Base-by-base conservation (phyloP, 2,329 filamentous ascomycete genomes). In the Helminthosporium solani region DNA sequence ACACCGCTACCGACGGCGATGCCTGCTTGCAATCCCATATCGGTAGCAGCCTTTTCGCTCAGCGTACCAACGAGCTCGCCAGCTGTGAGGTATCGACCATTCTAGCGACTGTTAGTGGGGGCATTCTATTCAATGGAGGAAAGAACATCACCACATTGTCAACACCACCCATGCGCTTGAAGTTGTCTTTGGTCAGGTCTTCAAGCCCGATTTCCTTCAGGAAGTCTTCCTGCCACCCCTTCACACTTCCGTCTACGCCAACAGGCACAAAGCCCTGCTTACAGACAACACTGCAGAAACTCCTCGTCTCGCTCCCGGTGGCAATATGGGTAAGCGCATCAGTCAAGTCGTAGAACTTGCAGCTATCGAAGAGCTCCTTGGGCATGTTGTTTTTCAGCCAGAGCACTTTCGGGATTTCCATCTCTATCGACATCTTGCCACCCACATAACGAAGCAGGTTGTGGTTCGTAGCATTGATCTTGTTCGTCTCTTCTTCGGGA, bases 321-420 rank as follows among this genome's bases (percentile, higher is more conserved):
- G 94, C 94, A 60, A 99, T 77, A 68, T 97, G 91, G 2, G 94
- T 97, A 47, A 99, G 79, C 11, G 90, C 94, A 72, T 99, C 94
- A 0, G 85, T 85, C 62, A 99, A 74, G 66, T 99, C 94, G 71
- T 96, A 99, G 68, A 99, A 99, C 72, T 96, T 96, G 83, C 91
- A 96, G 52, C 86, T 84, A 45, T 86, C 85, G 63, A 97, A 99
- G 14, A 94, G 78, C 61, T 96, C 88, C 44, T 87, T 80, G 2
- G 94, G 87, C 94, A 99, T 97, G 74, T 97, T 83, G 73, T 96
- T 96, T 80, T 97, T 97, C 66, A 99, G 80, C 94, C 94, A 99
- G 47, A 97, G 79, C 1, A 96, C 89, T 75, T 99, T 99, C 54
- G 94, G 94, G 45, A 99, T 95, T 71, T 99, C 94, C 94, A 99